These are phyloP conservation scores for Colletotrichum phormii DNA, from an alignment of 2,329 filamentous ascomycete species.

Conservation along the genomic window DNA sequence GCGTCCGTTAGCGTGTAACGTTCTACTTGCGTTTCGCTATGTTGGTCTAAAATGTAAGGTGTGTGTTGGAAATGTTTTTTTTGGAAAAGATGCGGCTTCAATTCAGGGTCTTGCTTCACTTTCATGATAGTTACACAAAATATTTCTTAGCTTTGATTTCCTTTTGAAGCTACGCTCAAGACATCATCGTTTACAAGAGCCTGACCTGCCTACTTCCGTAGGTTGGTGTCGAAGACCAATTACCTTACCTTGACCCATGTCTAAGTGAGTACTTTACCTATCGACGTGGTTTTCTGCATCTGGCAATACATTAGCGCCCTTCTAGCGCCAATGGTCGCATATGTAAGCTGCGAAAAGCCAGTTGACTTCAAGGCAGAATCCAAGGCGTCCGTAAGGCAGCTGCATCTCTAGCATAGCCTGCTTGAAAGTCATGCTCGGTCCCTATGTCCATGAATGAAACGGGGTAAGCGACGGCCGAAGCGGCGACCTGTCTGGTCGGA, in stretches of 20 bases:
- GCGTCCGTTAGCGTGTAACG: neutral
- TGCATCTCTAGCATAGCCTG: neutral
- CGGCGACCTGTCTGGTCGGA: neutral
- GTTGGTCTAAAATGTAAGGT: neutral
- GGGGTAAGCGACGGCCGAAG: neutral
- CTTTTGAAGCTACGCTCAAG: rapidly evolving
- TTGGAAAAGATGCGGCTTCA: neutral
- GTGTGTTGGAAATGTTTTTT: neutral
- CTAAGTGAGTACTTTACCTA: too few relatives aligned
- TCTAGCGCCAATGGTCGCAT: neutral
- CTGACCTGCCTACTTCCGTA: neutral
- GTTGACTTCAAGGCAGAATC: neutral
- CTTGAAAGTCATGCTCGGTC: neutral
- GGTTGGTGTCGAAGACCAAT: too few relatives aligned
- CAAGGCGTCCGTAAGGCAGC: neutral
- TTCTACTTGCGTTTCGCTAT: neutral
- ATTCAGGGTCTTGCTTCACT: neutral
- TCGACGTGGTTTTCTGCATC: neutral
- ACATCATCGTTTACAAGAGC: neutral
- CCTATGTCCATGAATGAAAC: neutral
- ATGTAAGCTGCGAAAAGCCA: neutral
- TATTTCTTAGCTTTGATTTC: neutral
- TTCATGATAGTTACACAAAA: neutral
- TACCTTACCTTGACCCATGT: too few relatives aligned
- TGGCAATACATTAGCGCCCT: neutral